A percentile compares a stretch with the other conserved stretches of the same genome.
These are phyloP conservation scores for Scedosporium apiospermum DNA, from an alignment of 2,329 filamentous ascomycete genomes.

Conservation along the genomic window DNA sequence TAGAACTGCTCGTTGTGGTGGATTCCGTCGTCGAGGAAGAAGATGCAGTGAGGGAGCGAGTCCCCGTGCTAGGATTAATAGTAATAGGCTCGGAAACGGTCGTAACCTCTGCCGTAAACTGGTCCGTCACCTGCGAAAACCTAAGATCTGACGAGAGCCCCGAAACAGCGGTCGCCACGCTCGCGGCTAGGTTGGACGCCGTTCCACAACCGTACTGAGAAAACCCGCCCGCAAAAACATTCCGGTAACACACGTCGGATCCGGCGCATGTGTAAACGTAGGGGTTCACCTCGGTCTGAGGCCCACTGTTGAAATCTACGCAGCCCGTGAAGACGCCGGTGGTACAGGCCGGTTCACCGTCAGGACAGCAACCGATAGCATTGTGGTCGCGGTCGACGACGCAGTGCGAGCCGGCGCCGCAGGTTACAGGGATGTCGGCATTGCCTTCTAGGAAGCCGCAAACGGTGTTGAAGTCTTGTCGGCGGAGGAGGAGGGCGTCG, in stretches of 20 bases:
- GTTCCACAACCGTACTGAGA: constrained; percentile 49
- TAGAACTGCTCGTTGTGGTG: background rate
- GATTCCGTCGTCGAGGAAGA: constrained; percentile 1
- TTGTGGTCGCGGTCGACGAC: constrained; percentile 39
- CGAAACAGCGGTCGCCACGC: constrained; percentile 35
- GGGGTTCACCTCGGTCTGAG: constrained; percentile 42
- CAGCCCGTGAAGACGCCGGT: constrained; percentile 48
- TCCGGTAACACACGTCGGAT: constrained; percentile 43
- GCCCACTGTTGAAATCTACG: constrained; percentile 39
- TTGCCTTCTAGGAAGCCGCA: constrained; percentile 50
- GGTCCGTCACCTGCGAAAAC: constrained; percentile 24
- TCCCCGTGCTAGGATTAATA: constrained; percentile 19
- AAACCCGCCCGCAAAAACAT: constrained; percentile 44
- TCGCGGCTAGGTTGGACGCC: constrained; percentile 36
- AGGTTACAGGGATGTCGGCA: constrained; percentile 43
- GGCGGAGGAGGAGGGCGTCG: constrained; percentile 51
- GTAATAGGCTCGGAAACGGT: constrained; percentile 31
- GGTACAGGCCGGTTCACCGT: constrained; percentile 37
- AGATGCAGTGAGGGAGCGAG: background rate
- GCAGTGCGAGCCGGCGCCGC: constrained; percentile 48
- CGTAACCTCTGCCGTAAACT: constrained; percentile 28
- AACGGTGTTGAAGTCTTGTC: constrained; percentile 33
- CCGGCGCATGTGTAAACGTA: constrained; percentile 48
- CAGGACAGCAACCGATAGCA: constrained; percentile 47
- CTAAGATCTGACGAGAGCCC: constrained; percentile 26